phyloP scores from a whole-genome alignment of 2,329 filamentous ascomycete genomes.

The Sclerotinia sclerotiorum region DNA sequence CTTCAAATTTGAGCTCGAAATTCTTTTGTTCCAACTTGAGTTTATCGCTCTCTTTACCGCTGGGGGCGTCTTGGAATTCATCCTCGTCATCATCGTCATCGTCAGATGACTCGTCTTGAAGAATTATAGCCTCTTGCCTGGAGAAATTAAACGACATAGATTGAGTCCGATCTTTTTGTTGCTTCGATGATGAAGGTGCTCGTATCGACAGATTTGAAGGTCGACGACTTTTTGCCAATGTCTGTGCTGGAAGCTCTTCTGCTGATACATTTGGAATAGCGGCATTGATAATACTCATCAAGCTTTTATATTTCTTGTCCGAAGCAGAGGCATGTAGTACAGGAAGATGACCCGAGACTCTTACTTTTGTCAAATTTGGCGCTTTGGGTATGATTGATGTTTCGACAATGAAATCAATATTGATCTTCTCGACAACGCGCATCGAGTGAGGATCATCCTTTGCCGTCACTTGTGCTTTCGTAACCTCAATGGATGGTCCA shows the following conservation, averaged over 20 bases:
- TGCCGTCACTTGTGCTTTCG: slow-evolving; percentile 74
- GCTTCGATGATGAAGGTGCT: slow-evolving; percentile 42
- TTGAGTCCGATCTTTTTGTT: slow-evolving; percentile 53
- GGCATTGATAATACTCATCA: slow-evolving; percentile 96
- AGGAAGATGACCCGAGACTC: slow-evolving; percentile 87
- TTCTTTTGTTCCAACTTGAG: slow-evolving; percentile 81
- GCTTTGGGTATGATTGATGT: slow-evolving; percentile 96
- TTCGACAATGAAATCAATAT: slow-evolving; percentile 95
- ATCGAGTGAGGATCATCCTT: slow-evolving; percentile 68
- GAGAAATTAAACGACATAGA: slow-evolving; percentile 75
- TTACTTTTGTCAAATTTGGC: slow-evolving; percentile 86
- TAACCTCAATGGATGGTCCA: slow-evolving; percentile 86
- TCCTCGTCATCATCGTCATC: slow-evolving; percentile 62
- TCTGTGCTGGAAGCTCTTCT: slow-evolving; percentile 41
- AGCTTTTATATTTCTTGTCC: slow-evolving; percentile 91
- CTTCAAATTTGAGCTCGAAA: slow-evolving; percentile 96
- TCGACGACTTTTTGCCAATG: slow-evolving; percentile 20
- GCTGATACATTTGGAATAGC: slow-evolving; percentile 81
- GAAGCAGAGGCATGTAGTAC: slow-evolving; percentile 89
- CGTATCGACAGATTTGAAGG: slow-evolving; percentile 25
- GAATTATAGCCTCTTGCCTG: slow-evolving; percentile 71
- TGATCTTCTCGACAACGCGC: slow-evolving; percentile 95
- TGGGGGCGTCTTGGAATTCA: slow-evolving; percentile 65
- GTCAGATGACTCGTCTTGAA: slow-evolving; percentile 60
- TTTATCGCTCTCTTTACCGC: slow-evolving; percentile 55